A percentile compares a stretch with the other conserved stretches of the same genome.
Evolutionary conservation across 2,329 filamentous ascomycete species (phyloP).

Genomic region (Thyridium curvatum): DNA sequence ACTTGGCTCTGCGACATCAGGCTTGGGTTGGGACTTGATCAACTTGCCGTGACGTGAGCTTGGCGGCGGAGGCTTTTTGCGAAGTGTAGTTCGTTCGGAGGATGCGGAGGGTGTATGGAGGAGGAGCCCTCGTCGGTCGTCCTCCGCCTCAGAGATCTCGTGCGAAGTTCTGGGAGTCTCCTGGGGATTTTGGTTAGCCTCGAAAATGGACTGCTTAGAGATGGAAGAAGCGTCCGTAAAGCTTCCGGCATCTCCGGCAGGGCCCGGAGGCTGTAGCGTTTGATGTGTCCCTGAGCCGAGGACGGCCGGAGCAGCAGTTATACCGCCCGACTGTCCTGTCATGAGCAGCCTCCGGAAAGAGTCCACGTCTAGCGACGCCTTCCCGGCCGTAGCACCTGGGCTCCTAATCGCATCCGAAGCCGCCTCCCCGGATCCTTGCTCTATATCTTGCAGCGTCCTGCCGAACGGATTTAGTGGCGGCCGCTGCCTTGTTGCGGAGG

Average conservation of each 20-base stretch:
- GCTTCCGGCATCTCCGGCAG: constrained; percentile 35
- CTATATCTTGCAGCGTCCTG: constrained; percentile 46
- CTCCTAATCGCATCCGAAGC: constrained; percentile 22
- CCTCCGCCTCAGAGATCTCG: constrained; percentile 43
- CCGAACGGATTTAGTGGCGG: constrained; percentile 49
- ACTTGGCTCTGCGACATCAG: constrained; percentile 24
- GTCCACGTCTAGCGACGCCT: constrained; percentile 62
- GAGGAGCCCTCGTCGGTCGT: constrained; percentile 32
- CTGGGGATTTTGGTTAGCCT: constrained; percentile 22
- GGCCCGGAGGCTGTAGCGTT: constrained; percentile 14
- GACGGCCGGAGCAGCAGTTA: constrained; percentile 14
- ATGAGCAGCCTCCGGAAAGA: constrained; percentile 71
- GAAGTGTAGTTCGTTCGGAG: constrained; percentile 13
- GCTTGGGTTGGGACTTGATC: constrained; percentile 46
- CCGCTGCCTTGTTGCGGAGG: constrained; percentile 12
- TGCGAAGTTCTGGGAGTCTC: constrained; percentile 54
- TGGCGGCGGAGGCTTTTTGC: constrained; percentile 64
- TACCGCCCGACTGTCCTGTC: constrained; percentile 54
- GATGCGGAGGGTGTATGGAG: constrained; percentile 6
- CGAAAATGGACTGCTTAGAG: constrained; percentile 53
- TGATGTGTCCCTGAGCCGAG: constrained; percentile 13
- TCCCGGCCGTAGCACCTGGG: constrained; percentile 19
- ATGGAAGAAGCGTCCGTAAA: constrained; percentile 53
- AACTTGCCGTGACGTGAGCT: constrained; percentile 74
- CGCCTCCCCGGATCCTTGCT: constrained; percentile 26